Base-by-base conservation (phyloP, 2,329 filamentous ascomycete species). In the Penicillium occitanis region DNA sequence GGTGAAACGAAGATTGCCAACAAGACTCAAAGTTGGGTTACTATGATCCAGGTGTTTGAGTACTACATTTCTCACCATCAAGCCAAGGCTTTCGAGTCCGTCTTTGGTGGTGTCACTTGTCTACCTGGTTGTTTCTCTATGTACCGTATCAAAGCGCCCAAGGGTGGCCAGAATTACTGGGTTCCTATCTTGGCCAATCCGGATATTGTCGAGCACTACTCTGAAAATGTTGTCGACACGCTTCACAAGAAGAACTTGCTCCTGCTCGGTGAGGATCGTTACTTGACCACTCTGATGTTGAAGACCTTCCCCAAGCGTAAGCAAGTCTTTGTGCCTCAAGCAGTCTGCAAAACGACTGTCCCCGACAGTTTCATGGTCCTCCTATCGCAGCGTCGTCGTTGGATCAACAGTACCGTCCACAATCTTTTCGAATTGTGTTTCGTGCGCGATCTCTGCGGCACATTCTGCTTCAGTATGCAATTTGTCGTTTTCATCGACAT, bases 401-500 rank as follows among this genome's bases (percentile, higher is more conserved):
- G 95, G 95, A 99, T 99, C 81, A 99, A 99, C 86, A 97, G 92
- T 78, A 99, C 95, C 4, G 91, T 99, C 60, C 95, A 99, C 84
- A 99, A 99, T 76, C 84, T 99, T 53, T 97, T 99, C 91, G 95
- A 99, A 79, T 87, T 99, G 67, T 89, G 98, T 62, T 87, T 99
- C 40, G 96, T 99, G 53, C 88, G 93, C 70, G 95, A 99, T 82
- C 87, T 99, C 17, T 99, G 95, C 76, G 95, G 95, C 70, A 99
- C 95, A 2, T 99, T 99, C 83, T 99, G 96, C 84, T 99, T 99
- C 84, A 97, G 92, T 79, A 99, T 99, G 95, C 95, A 99, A 80
- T 99, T 99, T 76, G 90, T 99, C 70, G 90, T 99, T 69, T 96
- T 93, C 77, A 91, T 99, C 74, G 95, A 99, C 80, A 85, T 99